A percentile compares a stretch with the other conserved stretches of the same genome.
Conservation (phyloP, 805 yeast species). For the Jamesozyma lodderae region DNA sequence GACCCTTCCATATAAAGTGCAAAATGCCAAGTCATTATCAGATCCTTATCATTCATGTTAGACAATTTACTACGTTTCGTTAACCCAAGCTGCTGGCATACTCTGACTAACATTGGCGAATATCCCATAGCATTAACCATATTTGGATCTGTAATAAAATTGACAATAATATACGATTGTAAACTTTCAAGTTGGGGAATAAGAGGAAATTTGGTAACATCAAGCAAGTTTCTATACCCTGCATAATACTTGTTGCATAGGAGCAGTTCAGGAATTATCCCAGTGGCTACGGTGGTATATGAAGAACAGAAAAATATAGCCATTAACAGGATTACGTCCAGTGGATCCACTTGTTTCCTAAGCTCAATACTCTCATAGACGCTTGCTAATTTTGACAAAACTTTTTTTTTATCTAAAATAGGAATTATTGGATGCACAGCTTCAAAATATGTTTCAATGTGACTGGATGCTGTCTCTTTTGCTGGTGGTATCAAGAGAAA, state of each 20-base stretch:
- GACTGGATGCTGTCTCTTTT: constrained; percentile 8
- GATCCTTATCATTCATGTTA: background rate
- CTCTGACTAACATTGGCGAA: constrained; percentile 22
- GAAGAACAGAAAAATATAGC: constrained; percentile 21
- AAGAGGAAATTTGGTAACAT: constrained; percentile 15
- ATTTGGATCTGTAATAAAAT: constrained; percentile 25
- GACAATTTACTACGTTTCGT: constrained; percentile 6
- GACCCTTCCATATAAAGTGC: constrained; percentile 25
- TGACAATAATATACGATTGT: constrained; percentile 18
- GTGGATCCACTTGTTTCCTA: constrained; percentile 5
- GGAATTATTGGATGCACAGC: constrained; percentile 25
- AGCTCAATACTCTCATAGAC: constrained; percentile 5
- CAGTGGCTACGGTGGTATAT: constrained; percentile 21
- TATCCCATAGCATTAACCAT: constrained; percentile 20
- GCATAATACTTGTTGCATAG: constrained; percentile 20
- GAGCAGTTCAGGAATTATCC: constrained; percentile 14
- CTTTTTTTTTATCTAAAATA: constrained; percentile 9
- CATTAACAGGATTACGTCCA: constrained; percentile 11
- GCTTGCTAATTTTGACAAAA: constrained; percentile 4
- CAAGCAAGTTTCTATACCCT: constrained; percentile 14
- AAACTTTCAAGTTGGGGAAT: constrained; percentile 17
- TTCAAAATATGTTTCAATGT: constrained; percentile 17
- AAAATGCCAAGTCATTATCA: constrained; percentile 18
- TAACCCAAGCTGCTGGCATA: constrained; percentile 23
- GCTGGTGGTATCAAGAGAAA: constrained; percentile 14